Conservation (phyloP, 2,329 filamentous ascomycete genomes). For the Aspergillus chevalieri region DNA sequence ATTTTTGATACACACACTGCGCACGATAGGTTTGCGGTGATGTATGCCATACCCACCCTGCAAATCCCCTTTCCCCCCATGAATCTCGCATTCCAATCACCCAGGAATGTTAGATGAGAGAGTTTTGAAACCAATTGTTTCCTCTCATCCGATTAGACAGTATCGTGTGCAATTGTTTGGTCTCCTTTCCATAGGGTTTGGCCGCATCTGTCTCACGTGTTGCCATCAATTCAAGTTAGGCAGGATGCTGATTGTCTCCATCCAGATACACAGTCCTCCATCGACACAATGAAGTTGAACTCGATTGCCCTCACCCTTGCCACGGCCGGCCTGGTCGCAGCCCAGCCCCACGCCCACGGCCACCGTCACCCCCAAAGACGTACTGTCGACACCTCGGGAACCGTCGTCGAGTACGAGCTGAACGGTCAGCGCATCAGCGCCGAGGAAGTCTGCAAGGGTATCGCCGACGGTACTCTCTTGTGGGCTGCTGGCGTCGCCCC, state of each 20-base stretch:
- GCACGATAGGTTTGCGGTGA: constrained; percentile 24
- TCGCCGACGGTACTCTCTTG: constrained; percentile 59
- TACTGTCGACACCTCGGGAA: constrained; percentile 49
- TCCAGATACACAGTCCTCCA: background rate
- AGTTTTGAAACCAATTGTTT: no score
- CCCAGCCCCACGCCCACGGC: constrained; percentile 36
- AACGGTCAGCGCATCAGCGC: constrained; percentile 44
- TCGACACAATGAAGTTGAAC: constrained; percentile 36
- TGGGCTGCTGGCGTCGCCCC: constrained; percentile 61
- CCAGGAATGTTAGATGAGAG: background rate
- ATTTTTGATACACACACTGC: constrained; percentile 23
- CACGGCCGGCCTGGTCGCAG: constrained; percentile 38
- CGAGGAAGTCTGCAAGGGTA: constrained; percentile 62
- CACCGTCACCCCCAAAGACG: constrained; percentile 40
- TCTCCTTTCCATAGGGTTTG: no score
- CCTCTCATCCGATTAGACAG: no score
- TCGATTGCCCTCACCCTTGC: constrained; percentile 35
- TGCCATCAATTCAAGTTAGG: background rate
- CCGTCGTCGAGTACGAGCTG: constrained; percentile 65
- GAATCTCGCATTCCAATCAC: background rate
- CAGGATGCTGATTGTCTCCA: no score
- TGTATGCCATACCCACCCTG: constrained; percentile 20
- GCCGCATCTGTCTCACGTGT: background rate
- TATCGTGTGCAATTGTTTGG: no score
- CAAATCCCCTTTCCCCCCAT: background rate